phyloP scores from a whole-genome alignment of 1,284 basidiomycete genomes.

The Singerocomus inundabilis region DNA sequence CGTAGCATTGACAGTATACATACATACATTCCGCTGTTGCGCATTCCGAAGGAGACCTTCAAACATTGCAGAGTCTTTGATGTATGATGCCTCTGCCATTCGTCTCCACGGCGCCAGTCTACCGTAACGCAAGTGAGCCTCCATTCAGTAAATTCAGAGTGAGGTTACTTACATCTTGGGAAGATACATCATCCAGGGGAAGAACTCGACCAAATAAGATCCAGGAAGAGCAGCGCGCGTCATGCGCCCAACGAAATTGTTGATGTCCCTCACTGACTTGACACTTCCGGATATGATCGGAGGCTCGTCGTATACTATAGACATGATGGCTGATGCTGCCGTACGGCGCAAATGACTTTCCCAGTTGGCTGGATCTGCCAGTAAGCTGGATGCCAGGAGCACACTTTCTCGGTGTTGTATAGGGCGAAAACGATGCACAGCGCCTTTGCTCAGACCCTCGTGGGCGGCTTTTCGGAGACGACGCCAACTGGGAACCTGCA shows the following conservation, averaged over 20 bases:
- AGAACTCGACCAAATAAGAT: conserved; percentile 12
- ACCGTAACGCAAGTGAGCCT: neutral
- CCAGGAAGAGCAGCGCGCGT: conserved; percentile 8
- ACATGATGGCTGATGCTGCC: conserved; percentile 5
- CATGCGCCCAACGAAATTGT: neutral
- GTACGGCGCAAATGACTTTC: conserved; percentile 11
- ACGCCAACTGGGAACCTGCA: conserved; percentile 1
- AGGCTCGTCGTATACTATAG: conserved; percentile 9
- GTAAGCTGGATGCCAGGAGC: conserved; percentile 9
- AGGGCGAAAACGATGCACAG: conserved; percentile 1
- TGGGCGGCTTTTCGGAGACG: conserved; percentile 9
- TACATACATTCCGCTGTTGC: conserved; percentile 6
- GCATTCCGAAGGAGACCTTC: conserved; percentile 1
- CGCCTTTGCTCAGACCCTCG: conserved; percentile 7
- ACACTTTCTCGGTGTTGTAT: conserved; percentile 9
- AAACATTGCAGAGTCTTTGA: neutral
- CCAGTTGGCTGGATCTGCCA: conserved; percentile 13
- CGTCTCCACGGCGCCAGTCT: conserved; percentile 11
- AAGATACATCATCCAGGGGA: conserved; percentile 14
- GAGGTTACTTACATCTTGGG: conserved; percentile 7
- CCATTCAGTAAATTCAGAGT: too few relatives aligned
- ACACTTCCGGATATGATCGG: conserved; percentile 7
- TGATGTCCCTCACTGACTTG: neutral
- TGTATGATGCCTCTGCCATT: neutral
- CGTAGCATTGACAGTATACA: too few relatives aligned